These are phyloP conservation scores for Sindora glabra DNA, from an alignment of 306 rosid species.

Conservation along the genomic window DNA sequence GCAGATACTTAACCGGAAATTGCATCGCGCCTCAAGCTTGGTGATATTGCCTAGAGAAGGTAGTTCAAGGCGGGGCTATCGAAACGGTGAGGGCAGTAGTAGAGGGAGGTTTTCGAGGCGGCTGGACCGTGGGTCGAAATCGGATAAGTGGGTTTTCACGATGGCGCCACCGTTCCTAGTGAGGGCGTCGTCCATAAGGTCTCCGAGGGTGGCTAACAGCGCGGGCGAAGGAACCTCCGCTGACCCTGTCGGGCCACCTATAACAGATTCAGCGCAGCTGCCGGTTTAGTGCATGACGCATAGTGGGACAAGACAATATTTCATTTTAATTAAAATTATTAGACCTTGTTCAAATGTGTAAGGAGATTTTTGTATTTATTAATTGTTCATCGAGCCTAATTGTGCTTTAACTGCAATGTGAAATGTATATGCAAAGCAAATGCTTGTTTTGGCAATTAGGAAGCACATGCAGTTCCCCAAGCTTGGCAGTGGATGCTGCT, in stretches of 20 bases:
- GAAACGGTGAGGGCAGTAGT: constrained; percentile 48
- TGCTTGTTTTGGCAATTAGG: too few species aligned
- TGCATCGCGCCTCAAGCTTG: constrained; percentile 63
- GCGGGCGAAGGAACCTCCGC: constrained; percentile 33
- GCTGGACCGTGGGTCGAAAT: constrained; percentile 44
- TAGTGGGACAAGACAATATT: too few species aligned
- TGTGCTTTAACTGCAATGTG: too few species aligned
- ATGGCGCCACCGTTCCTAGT: constrained; percentile 53
- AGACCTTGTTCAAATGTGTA: too few species aligned
- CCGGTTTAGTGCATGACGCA: too few species aligned
- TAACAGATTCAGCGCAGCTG: constrained; percentile 26
- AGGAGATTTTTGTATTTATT: too few species aligned
- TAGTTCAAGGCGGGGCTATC: constrained; percentile 56
- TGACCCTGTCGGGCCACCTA: constrained; percentile 9
- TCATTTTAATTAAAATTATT: too few species aligned
- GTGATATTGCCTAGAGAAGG: constrained; percentile 39
- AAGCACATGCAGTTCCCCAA: too few species aligned
- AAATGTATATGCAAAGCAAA: too few species aligned
- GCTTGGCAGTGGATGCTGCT: too few species aligned
- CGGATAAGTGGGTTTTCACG: constrained; percentile 67
- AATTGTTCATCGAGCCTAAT: too few species aligned
- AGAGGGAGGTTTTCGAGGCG: constrained; percentile 35
- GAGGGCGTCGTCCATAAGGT: constrained; percentile 51
- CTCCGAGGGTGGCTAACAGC: constrained; percentile 30
- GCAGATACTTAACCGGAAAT: constrained; percentile 41